phyloP scores from a whole-genome alignment of 805 yeast genomes.

The Scheffersomyces coipomensis region DNA sequence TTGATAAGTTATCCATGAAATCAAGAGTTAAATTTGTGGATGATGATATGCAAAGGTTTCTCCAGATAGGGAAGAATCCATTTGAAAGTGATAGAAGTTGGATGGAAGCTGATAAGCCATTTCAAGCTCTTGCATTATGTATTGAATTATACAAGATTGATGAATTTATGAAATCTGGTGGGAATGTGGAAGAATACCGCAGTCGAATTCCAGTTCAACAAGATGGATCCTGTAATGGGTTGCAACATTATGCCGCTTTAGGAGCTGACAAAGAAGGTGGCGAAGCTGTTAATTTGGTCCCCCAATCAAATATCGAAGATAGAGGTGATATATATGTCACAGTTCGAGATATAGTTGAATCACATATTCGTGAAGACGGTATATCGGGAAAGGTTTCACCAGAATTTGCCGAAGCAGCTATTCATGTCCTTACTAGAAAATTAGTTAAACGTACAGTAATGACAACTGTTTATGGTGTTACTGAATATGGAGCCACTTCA shows the following conservation, averaged over 20 bases:
- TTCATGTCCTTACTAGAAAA: slow-evolving; percentile 23
- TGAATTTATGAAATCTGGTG: slow-evolving; percentile 13
- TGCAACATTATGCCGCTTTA: slow-evolving; percentile 46
- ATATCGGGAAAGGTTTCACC: background rate
- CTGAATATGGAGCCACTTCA: slow-evolving; percentile 30
- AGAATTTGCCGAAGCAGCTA: background rate
- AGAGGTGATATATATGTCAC: slow-evolving; percentile 33
- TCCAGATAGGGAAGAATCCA: slow-evolving; percentile 28
- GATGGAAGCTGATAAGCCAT: slow-evolving; percentile 36
- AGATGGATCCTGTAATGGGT: slow-evolving; percentile 47
- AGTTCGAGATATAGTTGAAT: slow-evolving; percentile 25
- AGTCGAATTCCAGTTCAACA: slow-evolving; percentile 38
- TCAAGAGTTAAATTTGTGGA: slow-evolving; percentile 27
- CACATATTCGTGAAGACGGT: slow-evolving; percentile 7
- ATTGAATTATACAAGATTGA: slow-evolving; percentile 24
- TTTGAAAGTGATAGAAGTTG: slow-evolving; percentile 29
- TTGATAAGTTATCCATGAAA: slow-evolving; percentile 22
- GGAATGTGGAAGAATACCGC: slow-evolving; percentile 16
- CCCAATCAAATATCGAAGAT: slow-evolving; percentile 8
- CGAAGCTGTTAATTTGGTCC: slow-evolving; percentile 35
- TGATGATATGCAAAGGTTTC: slow-evolving; percentile 16
- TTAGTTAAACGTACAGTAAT: slow-evolving; percentile 42
- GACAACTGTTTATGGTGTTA: slow-evolving; percentile 47
- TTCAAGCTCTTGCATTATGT: slow-evolving; percentile 38
- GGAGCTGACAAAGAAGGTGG: slow-evolving; percentile 38